Evolutionary conservation across 805 yeast species (phyloP).

Genomic region (Myxozyma vanderwaltii): DNA sequence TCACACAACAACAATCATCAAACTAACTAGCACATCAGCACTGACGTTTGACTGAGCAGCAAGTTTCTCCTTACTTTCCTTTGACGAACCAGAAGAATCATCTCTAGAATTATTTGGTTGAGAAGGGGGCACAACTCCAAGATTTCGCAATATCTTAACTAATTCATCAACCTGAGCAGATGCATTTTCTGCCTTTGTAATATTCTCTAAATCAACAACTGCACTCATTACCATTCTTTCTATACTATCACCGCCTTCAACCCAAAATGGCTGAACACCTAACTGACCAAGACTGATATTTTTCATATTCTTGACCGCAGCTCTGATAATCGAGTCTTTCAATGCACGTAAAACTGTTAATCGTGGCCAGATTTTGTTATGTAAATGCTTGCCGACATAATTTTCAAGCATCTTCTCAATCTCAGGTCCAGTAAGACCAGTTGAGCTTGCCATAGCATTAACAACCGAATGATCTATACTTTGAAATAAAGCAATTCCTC

Average conservation of each 20-base stretch:
- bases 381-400: constrained; percentile 70
- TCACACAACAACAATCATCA: constrained; percentile 66
- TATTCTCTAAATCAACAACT: constrained; percentile 52
- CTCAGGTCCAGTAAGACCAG: constrained; percentile 40
- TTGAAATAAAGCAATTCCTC: constrained; percentile 44
- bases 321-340: constrained; percentile 36
- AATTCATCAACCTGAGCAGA: constrained; percentile 44
- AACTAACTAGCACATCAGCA: constrained; percentile 36
- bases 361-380: constrained; percentile 65
- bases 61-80: constrained; percentile 21
- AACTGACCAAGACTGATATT: constrained; percentile 49
- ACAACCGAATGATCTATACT: constrained; percentile 38
- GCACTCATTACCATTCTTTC: constrained; percentile 57
- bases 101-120: constrained; percentile 23
- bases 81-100: constrained; percentile 30
- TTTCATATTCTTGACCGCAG: constrained; percentile 37
- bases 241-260: constrained; percentile 38
- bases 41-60: constrained; percentile 27
- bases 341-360: constrained; percentile 41
- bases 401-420: constrained; percentile 59
- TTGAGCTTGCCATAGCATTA: constrained; percentile 36
- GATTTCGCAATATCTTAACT: constrained; percentile 35
- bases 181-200: constrained; percentile 41
- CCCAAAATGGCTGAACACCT: constrained; percentile 44
- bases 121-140: constrained; percentile 34